Conservation (phyloP, 106 monocot species). For the Acanthochlamys bracteata region DNA sequence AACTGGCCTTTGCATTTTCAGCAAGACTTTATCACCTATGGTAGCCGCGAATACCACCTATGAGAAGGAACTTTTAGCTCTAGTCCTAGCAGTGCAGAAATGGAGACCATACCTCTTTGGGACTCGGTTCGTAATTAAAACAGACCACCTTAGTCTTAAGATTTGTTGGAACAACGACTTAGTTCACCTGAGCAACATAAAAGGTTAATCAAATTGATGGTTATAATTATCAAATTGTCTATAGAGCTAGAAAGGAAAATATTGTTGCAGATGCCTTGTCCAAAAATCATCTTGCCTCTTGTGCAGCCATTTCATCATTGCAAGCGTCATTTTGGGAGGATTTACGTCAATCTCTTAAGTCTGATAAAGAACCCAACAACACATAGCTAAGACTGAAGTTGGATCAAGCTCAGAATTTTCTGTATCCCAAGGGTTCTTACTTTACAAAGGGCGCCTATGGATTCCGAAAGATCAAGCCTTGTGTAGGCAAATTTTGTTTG, state of each 20-base stretch:
- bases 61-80: background rate
- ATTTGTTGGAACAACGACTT: background rate
- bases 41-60: background rate
- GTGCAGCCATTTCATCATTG: too few species aligned
- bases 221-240: too few species aligned
- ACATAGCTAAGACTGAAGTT: too few species aligned
- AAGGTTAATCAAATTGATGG: constrained; percentile 1
- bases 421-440: too few species aligned
- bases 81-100: background rate
- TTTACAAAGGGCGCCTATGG: too few species aligned
- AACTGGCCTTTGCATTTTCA: constrained; percentile 1
- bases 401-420: too few species aligned
- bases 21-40: background rate
- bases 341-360: too few species aligned
- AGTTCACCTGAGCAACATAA: background rate
- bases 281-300: background rate
- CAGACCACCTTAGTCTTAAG: constrained; percentile 8
- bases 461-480: too few species aligned
- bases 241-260: too few species aligned
- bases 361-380: too few species aligned
- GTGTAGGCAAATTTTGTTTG: too few species aligned
- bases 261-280: constrained; percentile 4
- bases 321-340: background rate
- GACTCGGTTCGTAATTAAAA: background rate
- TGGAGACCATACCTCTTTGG: background rate